Percentiles rank a stretch among this genome's conserved stretches.
These are phyloP conservation scores for Schwanniomyces occidentalis DNA, from an alignment of 805 yeast genomes.

Conservation along the genomic window DNA sequence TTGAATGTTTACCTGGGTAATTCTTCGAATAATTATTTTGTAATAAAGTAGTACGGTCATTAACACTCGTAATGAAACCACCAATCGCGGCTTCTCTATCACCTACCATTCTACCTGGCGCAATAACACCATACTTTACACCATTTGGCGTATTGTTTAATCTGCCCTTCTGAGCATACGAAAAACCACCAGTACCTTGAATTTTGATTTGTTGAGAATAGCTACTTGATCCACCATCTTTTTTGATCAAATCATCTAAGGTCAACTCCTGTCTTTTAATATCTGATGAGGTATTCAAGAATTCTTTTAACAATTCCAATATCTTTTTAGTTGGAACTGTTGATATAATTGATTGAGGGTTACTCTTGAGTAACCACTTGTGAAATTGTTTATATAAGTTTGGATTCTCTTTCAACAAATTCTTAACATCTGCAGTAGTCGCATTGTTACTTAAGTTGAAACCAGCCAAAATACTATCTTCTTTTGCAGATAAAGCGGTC, in stretches of 20 bases:
- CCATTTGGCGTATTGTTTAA: slow-evolving; percentile 73
- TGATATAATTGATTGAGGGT: slow-evolving; percentile 41
- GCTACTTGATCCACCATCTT: slow-evolving; percentile 10
- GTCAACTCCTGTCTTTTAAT: slow-evolving; percentile 21
- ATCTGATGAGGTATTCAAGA: slow-evolving; percentile 23
- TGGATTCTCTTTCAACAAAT: slow-evolving; percentile 42
- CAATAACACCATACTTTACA: slow-evolving; percentile 49
- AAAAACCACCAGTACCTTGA: slow-evolving; percentile 76
- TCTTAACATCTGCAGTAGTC: slow-evolving; percentile 26
- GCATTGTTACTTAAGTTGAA: slow-evolving; percentile 33
- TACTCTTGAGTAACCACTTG: slow-evolving; percentile 50
- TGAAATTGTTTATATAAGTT: slow-evolving; percentile 53
- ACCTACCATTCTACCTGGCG: slow-evolving; percentile 67
- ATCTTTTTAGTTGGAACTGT: slow-evolving; percentile 21
- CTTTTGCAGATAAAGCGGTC: slow-evolving; percentile 14
- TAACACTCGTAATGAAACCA: slow-evolving; percentile 40
- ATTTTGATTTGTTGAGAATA: slow-evolving; percentile 21
- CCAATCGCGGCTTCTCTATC: slow-evolving; percentile 54
- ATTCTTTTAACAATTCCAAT: slow-evolving; percentile 32
- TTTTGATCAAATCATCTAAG: slow-evolving; percentile 24
- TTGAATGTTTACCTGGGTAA: slow-evolving; percentile 40
- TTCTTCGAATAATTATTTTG: slow-evolving; percentile 41
- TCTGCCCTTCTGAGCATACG: slow-evolving; percentile 69
- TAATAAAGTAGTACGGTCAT: slow-evolving; percentile 35
- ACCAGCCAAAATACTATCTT: slow-evolving; percentile 29